Base-by-base conservation (phyloP, 148 eudicot species). In the Persicaria tinctoria region DNA sequence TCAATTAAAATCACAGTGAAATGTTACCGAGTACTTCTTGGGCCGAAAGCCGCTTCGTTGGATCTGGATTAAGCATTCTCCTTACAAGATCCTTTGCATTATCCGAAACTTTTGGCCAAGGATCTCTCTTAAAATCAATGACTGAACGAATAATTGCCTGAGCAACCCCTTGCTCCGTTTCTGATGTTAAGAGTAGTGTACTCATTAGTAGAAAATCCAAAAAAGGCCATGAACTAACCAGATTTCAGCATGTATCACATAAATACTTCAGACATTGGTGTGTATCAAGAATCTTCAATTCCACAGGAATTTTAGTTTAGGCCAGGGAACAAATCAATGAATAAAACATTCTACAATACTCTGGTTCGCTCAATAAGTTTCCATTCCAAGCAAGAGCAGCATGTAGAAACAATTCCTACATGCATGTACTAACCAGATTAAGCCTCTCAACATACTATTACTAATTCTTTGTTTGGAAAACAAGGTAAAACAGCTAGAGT, bases 111-210 rank as follows among this genome's bases (percentile, higher is more conserved):
- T 80, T 85, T 20, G 96, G 96, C 96, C 96, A 90, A 3, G 92
- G 96, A 77, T 88, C 96, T 79, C 96, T 83, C 84, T 87, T 88
- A 64, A 90, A 90, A 76, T 90, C 92, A 55, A 90, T 77, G 70
- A 83, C 87, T 46, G 96, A 88, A 5, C 96, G 85, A 73, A 89
- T 87, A 70, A 90, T 90, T n/a, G 96, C 96, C 83, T 88, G 96
- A 72, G 96, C 96, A 63, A 90, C 90, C 73, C 96, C 96, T 84
- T 88, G 90, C 78, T 90, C 96, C 72, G 92, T 90, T 84, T 90
- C 96, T 90, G 83, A 75, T 66, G 12, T 56, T 16, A 17, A 17
- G 62, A 56, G 17, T 23, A 56, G 17, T 17, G 20, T 23, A 56
- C 20, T 17, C 18, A 17, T 56, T 56, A 56, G 23, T 56, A 56